phyloP scores from a whole-genome alignment of 192 early-diverging fungal genomes.

The Mortierella claussenii region DNA sequence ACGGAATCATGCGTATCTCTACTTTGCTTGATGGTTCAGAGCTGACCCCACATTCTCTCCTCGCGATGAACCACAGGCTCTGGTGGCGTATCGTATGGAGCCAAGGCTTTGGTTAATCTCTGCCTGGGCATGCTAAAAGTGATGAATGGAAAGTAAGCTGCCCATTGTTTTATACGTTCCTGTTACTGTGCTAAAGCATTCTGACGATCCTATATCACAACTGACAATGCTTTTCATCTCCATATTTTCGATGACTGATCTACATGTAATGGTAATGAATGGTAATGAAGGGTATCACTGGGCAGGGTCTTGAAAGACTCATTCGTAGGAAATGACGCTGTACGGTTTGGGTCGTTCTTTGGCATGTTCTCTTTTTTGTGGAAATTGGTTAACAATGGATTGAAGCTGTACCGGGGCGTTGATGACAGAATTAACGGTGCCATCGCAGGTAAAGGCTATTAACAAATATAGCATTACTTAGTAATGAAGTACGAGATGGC shows the following conservation, averaged over 20 bases:
- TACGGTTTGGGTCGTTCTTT: constrained; percentile 78
- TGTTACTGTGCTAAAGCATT: neutral
- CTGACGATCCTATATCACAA: too few relatives aligned
- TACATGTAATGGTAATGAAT: too few relatives aligned
- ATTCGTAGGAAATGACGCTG: constrained; percentile 64
- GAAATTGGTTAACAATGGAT: constrained; percentile 76
- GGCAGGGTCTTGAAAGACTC: constrained; percentile 31
- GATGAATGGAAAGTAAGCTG: constrained; percentile 45
- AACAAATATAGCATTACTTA: too few relatives aligned
- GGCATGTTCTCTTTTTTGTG: constrained; percentile 79
- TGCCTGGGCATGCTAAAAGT: constrained; percentile 49
- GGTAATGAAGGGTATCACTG: constrained; percentile 21
- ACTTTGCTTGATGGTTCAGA: too few relatives aligned
- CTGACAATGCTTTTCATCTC: too few relatives aligned
- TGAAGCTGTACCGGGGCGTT: constrained; percentile 59
- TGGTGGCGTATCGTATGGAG: constrained; percentile 33
- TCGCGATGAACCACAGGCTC: too few relatives aligned
- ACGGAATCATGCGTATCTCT: neutral
- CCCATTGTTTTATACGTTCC: neutral
- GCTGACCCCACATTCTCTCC: too few relatives aligned
- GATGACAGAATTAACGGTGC: constrained; percentile 68
- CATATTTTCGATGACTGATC: too few relatives aligned
- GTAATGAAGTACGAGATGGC: too few relatives aligned
- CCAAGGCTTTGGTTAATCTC: constrained; percentile 41
- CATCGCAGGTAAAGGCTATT: constrained; percentile 53